Evolutionary conservation across 2,329 filamentous ascomycete genomes (phyloP).

Genomic region (Diaporthe sp.): DNA sequence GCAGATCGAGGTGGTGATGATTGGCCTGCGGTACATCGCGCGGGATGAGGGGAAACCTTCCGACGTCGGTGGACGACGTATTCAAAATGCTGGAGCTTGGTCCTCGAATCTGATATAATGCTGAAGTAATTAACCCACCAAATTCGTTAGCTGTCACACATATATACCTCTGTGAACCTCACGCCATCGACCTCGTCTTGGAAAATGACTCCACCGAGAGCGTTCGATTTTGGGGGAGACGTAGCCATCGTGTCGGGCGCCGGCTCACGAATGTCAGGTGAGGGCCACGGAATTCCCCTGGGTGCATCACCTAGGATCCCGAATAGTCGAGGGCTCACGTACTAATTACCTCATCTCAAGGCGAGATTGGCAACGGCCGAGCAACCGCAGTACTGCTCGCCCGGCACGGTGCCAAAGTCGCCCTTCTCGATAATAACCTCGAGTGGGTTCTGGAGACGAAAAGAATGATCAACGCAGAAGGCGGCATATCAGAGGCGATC

Average conservation of each 20-base stretch:
- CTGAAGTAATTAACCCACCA: neutral
- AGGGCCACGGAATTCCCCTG: neutral
- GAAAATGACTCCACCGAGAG: constrained; percentile 33
- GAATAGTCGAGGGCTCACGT: too few species aligned
- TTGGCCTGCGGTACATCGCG: neutral
- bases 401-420: constrained; percentile 42
- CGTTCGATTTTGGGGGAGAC: constrained; percentile 43
- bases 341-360: constrained; percentile 5
- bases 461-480: constrained; percentile 43
- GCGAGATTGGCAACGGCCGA: constrained; percentile 44
- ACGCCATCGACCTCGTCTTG: accelerated
- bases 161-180: accelerated
- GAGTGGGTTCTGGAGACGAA: constrained; percentile 43
- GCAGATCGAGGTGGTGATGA: neutral
- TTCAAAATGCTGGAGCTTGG: too few species aligned
- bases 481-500: constrained; percentile 41
- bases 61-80: neutral
- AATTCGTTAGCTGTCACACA: neutral
- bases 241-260: constrained; percentile 48
- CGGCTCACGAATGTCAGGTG: constrained; percentile 43
- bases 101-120: neutral
- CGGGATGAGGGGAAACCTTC: neutral
- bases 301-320: neutral
- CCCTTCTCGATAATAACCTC: constrained; percentile 40
- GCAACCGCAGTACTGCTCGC: constrained; percentile 44